Base-by-base conservation (phyloP, 1,284 basidiomycete genomes). In the Ustilago trichophora region DNA sequence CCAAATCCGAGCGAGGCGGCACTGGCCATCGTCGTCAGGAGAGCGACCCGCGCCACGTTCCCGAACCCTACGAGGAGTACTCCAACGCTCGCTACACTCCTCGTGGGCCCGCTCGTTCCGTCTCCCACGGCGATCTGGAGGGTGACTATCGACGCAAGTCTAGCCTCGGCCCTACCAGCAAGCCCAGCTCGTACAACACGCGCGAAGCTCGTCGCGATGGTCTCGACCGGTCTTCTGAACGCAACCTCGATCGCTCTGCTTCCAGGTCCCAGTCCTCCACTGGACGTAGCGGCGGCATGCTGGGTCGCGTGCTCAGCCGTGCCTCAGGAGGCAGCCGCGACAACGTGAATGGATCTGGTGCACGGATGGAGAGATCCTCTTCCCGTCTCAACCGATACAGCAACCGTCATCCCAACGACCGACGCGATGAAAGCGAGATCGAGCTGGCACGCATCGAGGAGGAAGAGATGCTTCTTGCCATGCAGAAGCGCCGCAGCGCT, bases 381-480 rank as follows among this genome's bases (percentile, higher is more conserved):
- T 32, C 32, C 5, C 59, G 66, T 42, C 40, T 64, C 21, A 54
- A 38, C 18, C 55, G 66, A 16, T 63, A 63, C 48, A 64, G 47
- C 59, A 34, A 55, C 24, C 46, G 46, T 15, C 33, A 27, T n/a
- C 47, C 55, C 12, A 12, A 47, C 19, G 46, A 50, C 16, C 55
- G 66, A 34, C 45, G 58, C 15, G 58, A 63, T 27, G 59, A 63
- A 18, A 46, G 38, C 21, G 65, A 63, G 27, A 50, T 50, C 29
- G 59, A 69, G 15, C 65, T 69, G 2, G 53, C 53, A 2, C 50
- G 54, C 13, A 68, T 68, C 54, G 65, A 68, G 27, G 65, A 68
- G 37, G 66, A 69, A 34, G 66, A 69, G 41, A 58, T 59, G 59
- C 46, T 68, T 7, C 50, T 58, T 25, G 65, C 58, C n/a, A 57